Base-by-base conservation (phyloP, 805 yeast genomes). In the Metschnikowia cubensis region DNA sequence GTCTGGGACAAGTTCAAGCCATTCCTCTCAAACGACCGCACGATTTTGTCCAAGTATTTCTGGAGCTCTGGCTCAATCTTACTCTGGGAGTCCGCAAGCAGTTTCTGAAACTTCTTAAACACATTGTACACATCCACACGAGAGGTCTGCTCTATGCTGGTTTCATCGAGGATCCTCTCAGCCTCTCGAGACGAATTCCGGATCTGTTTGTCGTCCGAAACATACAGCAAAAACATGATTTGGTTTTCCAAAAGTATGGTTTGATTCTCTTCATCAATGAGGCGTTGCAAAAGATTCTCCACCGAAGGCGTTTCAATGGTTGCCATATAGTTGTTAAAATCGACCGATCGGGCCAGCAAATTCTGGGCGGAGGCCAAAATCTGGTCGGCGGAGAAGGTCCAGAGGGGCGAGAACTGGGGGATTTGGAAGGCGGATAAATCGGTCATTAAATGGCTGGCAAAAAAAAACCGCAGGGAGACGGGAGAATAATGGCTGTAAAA, bases 181-280 rank as follows among this genome's bases (percentile, higher is more conserved):
- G 88, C 84, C 52, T 78, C 70, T 40, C 76, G 76, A 2, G 91
- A 82, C 3, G 89, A 88, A 54, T 85, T 88, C 60, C 96, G 77
- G 32, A 86, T 62, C n/a, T 68, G 81, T 59, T 83, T 80, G 54
- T 77, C 74, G 18, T 81, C 59, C 3, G 91, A 84, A 10, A 89
- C 91, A 57, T 85, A 84, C 65, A 83, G 89, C 60, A 82, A 84
- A 62, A 89, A 88, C 17, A 84, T 71, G 57, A 87, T 65, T 56
- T 77, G 84, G 57, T 76, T 77, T 25, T 71, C 70, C 6, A 74
- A 46, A 4, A 75, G 75, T 8, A 72, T 66, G 39, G 75, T 71
- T 22, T 66, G 67, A 60, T 86, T 83, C 54, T 81, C 82, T 47
- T 74, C 65, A 35, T 72, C 64, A 21, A 83, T 79, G 50, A 69